Base-by-base conservation (phyloP, 2,329 filamentous ascomycete species). In the Colletotrichum lini region DNA sequence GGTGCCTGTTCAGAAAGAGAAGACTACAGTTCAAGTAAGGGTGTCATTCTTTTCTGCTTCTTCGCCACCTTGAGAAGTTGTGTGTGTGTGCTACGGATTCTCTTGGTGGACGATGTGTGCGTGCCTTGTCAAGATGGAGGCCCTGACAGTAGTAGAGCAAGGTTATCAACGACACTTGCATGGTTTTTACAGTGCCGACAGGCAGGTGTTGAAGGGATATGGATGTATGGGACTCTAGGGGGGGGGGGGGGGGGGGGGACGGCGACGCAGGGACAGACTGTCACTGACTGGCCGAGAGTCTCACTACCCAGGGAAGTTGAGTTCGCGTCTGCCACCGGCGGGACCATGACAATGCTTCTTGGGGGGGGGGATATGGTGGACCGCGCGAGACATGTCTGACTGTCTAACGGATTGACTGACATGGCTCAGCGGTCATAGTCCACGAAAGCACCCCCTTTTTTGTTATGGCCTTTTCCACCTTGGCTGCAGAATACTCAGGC, bases 121-220 rank as follows among this genome's bases (percentile, higher is more conserved):
- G 45, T 69, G 61, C 26, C 49, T 18, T 45, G 45, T 38, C 53
- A 23, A 30, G 47, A 47, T 45, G 38, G 23, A 42, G n/a, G 62
- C 54, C 54, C 67, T 67, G 62, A 67, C 66, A 57, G 60, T 23
- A 69, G 57, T 21, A 54, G 62, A 54, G 60, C 66, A 58, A 65
- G 59, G 66, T 65, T 65, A 50, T 18, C 53, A 50, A 52, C 45
- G 45, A 45, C 35, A 44, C 30, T 30, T 30, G 30, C 30, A 58
- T 58, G 44, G 53, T 53, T 58, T 45, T 66, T 18, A 44, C 45
- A 30, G 62, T 42, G 54, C 26, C 58, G 58, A 21, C n/a, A 26
- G 49, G 50, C 44, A 18, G 50, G 26, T n/a, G 30, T 38, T 44
- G 38, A 18, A 42, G 53, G 45, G 44, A 21, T 35, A 30, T 26